Conservation (phyloP, 345 rosid species). For the Pistacia vera region DNA sequence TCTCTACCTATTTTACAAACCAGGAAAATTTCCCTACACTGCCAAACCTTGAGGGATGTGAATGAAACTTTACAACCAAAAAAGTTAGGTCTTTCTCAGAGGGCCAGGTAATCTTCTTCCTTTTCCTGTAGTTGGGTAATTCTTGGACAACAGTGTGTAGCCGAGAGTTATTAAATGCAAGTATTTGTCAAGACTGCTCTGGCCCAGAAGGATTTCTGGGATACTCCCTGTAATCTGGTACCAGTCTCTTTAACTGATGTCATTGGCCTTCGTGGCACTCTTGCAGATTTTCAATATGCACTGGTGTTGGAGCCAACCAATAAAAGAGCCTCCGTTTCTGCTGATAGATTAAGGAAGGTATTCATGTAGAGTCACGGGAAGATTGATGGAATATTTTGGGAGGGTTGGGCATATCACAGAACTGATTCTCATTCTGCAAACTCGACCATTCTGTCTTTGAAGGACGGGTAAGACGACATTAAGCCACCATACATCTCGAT, state of each 20-base stretch:
- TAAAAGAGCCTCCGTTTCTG: conserved; percentile 77
- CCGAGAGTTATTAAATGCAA: neutral
- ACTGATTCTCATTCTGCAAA: neutral
- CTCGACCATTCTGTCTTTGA: neutral
- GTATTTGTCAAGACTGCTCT: neutral
- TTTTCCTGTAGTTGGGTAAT: neutral
- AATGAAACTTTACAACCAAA: no score
- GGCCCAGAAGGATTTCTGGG: neutral
- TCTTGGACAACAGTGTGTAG: neutral
- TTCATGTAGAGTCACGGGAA: conserved; percentile 37
- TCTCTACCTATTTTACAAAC: neutral
- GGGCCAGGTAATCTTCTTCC: neutral
- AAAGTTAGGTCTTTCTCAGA: neutral
- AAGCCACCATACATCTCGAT: neutral
- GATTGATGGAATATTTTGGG: neutral
- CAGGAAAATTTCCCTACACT: no score
- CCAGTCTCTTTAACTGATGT: neutral
- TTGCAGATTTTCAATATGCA: conserved; percentile 81
- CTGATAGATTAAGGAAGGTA: conserved; percentile 69
- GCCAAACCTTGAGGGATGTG: neutral
- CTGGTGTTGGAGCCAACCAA: conserved; percentile 96
- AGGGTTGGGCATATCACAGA: neutral
- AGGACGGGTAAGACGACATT: neutral
- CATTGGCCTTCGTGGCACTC: conserved; percentile 8
- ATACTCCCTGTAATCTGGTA: neutral